phyloP scores from a whole-genome alignment of 345 rosid species.

The Turnera subulata region DNA sequence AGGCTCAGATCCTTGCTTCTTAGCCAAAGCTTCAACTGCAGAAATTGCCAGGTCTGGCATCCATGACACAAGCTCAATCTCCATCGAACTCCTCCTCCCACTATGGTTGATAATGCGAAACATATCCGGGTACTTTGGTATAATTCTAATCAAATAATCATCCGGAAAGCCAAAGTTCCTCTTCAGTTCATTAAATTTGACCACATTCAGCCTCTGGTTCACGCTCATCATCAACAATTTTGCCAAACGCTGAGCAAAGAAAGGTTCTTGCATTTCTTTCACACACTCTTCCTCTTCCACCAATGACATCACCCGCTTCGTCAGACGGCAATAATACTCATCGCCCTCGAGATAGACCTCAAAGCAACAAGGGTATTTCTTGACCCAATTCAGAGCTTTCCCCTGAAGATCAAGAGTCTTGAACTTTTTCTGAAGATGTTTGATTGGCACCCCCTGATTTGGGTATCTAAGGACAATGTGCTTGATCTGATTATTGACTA shows the following conservation, averaged over 20 bases:
- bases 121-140: slow-evolving; percentile 54
- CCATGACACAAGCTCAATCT: slow-evolving; percentile 82
- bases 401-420: slow-evolving; percentile 94
- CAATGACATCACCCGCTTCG: slow-evolving; percentile 65
- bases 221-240: slow-evolving; percentile 81
- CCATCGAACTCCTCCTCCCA: slow-evolving; percentile 90
- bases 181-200: slow-evolving; percentile 65
- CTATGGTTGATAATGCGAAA: slow-evolving; percentile 60
- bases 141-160: slow-evolving; percentile 74
- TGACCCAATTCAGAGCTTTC: slow-evolving; percentile 86
- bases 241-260: slow-evolving; percentile 48
- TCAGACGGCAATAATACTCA: slow-evolving; percentile 60
- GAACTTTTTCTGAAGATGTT: slow-evolving; percentile 79
- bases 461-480: slow-evolving; percentile 75
- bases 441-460: slow-evolving; percentile 49
- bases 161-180: slow-evolving; percentile 77
- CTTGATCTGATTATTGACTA: slow-evolving; percentile 81
- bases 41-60: slow-evolving; percentile 65
- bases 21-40: slow-evolving; percentile 59
- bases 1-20: slow-evolving; percentile 45
- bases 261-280: slow-evolving; percentile 63
- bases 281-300: slow-evolving; percentile 78
- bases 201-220: slow-evolving; percentile 67
- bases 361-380: slow-evolving; percentile 87
- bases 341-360: slow-evolving; percentile 55